Conservation (phyloP, 2,329 filamentous ascomycete genomes). For the Microcyclosporella mali region DNA sequence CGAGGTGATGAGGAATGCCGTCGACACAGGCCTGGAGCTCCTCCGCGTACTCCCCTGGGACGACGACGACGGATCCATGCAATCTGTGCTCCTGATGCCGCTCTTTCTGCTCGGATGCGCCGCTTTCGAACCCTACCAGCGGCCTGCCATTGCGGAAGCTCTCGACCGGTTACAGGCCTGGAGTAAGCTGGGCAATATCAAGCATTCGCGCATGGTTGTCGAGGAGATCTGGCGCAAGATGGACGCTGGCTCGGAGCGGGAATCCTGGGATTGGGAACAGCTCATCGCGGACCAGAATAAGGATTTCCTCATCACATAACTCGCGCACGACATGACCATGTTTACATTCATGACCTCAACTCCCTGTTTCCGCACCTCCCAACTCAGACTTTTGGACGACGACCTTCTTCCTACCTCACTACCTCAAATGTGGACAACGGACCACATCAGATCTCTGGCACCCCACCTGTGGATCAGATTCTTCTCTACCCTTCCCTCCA, state of each 20-base stretch:
- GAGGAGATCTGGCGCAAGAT: constrained; percentile 54
- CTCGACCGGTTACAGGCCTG: constrained; percentile 52
- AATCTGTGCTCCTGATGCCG: constrained; percentile 56
- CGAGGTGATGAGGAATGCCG: constrained; percentile 50
- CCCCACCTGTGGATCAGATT: too few relatives aligned
- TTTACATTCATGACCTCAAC: too few relatives aligned
- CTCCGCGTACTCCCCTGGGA: constrained; percentile 46
- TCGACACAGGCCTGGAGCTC: constrained; percentile 53
- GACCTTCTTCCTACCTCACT: too few relatives aligned
- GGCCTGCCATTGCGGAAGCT: constrained; percentile 49
- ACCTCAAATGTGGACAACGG: too few relatives aligned
- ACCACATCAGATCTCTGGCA: too few relatives aligned
- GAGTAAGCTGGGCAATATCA: constrained; percentile 54
- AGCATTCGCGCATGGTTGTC: constrained; percentile 51
- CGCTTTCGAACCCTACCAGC: constrained; percentile 51
- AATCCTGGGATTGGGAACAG: constrained; percentile 59
- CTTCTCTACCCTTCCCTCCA: too few relatives aligned
- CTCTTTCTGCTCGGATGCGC: constrained; percentile 57
- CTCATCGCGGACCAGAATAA: constrained; percentile 54
- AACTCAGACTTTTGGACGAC: too few relatives aligned
- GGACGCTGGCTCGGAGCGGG: constrained; percentile 48
- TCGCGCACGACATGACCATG: not conserved
- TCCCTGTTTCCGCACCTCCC: too few relatives aligned
- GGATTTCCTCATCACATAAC: constrained; percentile 56
- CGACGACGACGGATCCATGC: constrained; percentile 38